Base-by-base conservation (phyloP, 2,329 filamentous ascomycete genomes). In the Camptophora hylomeconis region DNA sequence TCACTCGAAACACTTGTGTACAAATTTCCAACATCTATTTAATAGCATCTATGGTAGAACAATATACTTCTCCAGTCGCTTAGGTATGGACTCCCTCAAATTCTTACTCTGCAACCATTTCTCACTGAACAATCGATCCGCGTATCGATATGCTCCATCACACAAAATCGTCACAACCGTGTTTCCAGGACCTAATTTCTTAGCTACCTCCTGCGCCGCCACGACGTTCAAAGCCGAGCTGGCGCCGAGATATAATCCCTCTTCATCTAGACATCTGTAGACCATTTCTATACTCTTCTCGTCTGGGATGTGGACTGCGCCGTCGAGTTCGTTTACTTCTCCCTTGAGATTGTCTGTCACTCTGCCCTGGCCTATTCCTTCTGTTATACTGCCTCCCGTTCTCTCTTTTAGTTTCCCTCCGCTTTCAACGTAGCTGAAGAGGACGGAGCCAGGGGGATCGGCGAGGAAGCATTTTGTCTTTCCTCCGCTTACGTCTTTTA, bases 231-330 rank as follows among this genome's bases (percentile, higher is more conserved):
- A 63, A 35, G 82, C 80, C 14, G 82, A 92, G 59, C 83, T 93
- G 20, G 89, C 89, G 38, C 89, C 89, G 2, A 98, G 67, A 54
- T 98, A 98, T 28, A 98, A 60, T 2, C 89, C 89, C 53, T 98
- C 89, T 58, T 95, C 84, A 48, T 95, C 86, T 39, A 98, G 63
- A 50, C 87, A 93, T 40, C 87, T 67, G 61, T 95, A 98, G 24
- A 98, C 83, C 89, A 94, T 95, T 57, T 81, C 82, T 44, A 98
- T 87, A 47, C 76, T 92, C 70, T 92, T 86, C 61, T 89, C 84
- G 51, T 98, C 89, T 37, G 73, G 69, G 44, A 98, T 83, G 51
- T 76, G 67, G 46, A 98, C 49, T 19, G 83, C 82, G 34, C 78
- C 86, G 57, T 95, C 89, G 10, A 95, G 49, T 24, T 92, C 64